phyloP scores from a whole-genome alignment of 2,329 filamentous ascomycete species.

The Botrytis tulipae region DNA sequence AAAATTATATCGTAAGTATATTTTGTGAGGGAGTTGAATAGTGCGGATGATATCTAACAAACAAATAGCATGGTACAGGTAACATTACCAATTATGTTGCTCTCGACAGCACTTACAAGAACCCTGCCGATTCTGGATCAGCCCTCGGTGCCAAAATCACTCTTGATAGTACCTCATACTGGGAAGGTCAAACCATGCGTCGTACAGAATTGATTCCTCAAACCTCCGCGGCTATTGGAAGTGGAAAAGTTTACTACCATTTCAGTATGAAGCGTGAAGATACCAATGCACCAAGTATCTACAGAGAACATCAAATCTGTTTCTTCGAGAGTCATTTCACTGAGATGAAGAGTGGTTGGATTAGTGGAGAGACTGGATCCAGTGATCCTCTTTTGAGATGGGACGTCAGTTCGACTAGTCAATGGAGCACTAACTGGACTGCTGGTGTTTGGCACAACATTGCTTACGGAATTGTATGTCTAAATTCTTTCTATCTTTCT shows the following conservation, averaged over 20 bases:
- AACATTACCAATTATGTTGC: slow-evolving; percentile 42
- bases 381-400: slow-evolving; percentile 59
- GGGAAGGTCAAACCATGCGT: slow-evolving; percentile 72
- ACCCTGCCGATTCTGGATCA: slow-evolving; percentile 55
- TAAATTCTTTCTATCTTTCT: not conserved
- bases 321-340: slow-evolving; percentile 71
- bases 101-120: slow-evolving; percentile 50
- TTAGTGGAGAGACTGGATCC: slow-evolving; percentile 48
- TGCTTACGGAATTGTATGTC: slow-evolving; percentile 63
- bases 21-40: not conserved
- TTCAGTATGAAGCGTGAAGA: slow-evolving; percentile 62
- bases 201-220: slow-evolving; percentile 73
- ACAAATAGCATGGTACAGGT: slow-evolving; percentile 54
- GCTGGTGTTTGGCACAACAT: slow-evolving; percentile 61
- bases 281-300: slow-evolving; percentile 58
- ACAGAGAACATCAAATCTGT: slow-evolving; percentile 64
- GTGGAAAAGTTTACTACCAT: slow-evolving; percentile 69
- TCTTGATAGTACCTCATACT: slow-evolving; percentile 61
- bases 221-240: slow-evolving; percentile 61
- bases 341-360: slow-evolving; percentile 68
- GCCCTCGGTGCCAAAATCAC: slow-evolving; percentile 67
- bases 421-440: slow-evolving; percentile 62
- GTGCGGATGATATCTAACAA: slow-evolving; percentile 9
- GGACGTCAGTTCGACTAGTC: slow-evolving; percentile 57
- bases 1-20: slow-evolving; percentile 62